Percentiles rank a stretch among this genome's conserved stretches.
Conservation (phyloP, 495 filamentous ascomycete species). For the Penicillium goetzii region DNA sequence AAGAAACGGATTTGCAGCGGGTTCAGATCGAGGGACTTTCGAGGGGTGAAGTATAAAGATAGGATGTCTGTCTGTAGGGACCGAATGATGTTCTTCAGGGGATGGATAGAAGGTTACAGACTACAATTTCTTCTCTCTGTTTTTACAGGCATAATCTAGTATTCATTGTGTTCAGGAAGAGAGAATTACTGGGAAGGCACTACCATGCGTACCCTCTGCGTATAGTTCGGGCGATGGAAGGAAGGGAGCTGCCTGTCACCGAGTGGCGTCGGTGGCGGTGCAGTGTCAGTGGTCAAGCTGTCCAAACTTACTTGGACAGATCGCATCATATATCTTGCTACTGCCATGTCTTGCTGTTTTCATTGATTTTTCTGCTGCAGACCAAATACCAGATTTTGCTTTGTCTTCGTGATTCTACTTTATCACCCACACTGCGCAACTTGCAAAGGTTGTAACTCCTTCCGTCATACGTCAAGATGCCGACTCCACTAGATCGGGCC, state of each 20-base stretch:
- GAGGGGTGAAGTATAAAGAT: not conserved
- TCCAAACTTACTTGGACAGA: conserved; percentile 18
- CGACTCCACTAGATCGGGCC: conserved; percentile 77
- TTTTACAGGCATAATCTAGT: not conserved
- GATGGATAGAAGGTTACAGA: not conserved
- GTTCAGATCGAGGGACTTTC: not conserved
- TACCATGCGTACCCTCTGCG: not conserved
- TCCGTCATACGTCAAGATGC: conserved; percentile 45
- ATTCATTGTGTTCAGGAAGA: not conserved
- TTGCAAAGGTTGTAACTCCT: not conserved
- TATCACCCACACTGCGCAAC: not conserved
- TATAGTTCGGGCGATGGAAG: not conserved
- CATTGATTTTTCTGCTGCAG: not conserved
- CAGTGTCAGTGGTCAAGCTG: conserved; percentile 14
- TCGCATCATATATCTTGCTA: conserved; percentile 11
- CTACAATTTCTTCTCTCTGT: not conserved
- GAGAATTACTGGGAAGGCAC: conserved; percentile 3
- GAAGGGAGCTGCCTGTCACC: conserved; percentile 3
- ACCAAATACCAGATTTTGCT: not conserved
- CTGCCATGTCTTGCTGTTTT: not conserved
- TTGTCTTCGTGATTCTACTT: not conserved
- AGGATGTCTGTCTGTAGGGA: not conserved
- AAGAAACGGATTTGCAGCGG: not conserved
- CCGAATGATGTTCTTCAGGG: not conserved
- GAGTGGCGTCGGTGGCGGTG: conserved; percentile 27